Base-by-base conservation (phyloP, 768 basidiomycete genomes). In the Russula emetica region DNA sequence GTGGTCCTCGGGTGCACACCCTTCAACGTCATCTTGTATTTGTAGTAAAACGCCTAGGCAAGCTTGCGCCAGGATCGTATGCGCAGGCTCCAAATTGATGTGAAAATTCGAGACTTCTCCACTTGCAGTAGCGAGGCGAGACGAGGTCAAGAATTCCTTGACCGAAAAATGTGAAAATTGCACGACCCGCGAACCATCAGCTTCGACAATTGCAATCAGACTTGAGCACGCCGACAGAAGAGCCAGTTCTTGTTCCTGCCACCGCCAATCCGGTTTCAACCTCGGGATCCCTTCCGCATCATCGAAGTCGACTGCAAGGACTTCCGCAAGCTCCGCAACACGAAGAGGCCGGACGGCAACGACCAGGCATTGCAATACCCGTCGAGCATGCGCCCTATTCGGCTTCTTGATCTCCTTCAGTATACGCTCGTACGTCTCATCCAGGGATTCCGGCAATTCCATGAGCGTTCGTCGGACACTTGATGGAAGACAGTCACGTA, bases 331-430 rank as follows among this genome's bases (percentile, higher is more conserved):
- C 11, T 52, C 58, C 18, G 24, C 36, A 3, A 59, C 58, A 26
- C 22, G 32, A 51, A 59, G 58, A 7, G 58, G 58, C 10, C 50
- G 58, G 13, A 22, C 22, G 3, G 58, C 30, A 2, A 51, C 47
- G 13, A n/a, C 18, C 24, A 52, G 58, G 8, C 60, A 61, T 14
- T 55, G 52, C 3, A 61, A 44, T 10, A 61, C 8, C n/a, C 40
- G 53, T 3, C 9, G 44, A 20, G 60, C 53, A 16, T 24, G 42
- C 2, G 45, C 51, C n/a, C 30, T 13, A 10, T 44, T 26, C 20
- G 40, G 20, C 18, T 54, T 44, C 24, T 38, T 30, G 30, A 30
- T 30, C 30, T 30, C 30, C 30, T 30, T 30, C 30, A 30, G 30
- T 30, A 30, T 30, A 30, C 30, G 30, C 30, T 30, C 30, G 5